A percentile compares a stretch with the other conserved stretches of the same genome.
These are phyloP conservation scores for Linnemannia schmuckeri DNA, from an alignment of 192 early-diverging fungal species.

Conservation along the genomic window DNA sequence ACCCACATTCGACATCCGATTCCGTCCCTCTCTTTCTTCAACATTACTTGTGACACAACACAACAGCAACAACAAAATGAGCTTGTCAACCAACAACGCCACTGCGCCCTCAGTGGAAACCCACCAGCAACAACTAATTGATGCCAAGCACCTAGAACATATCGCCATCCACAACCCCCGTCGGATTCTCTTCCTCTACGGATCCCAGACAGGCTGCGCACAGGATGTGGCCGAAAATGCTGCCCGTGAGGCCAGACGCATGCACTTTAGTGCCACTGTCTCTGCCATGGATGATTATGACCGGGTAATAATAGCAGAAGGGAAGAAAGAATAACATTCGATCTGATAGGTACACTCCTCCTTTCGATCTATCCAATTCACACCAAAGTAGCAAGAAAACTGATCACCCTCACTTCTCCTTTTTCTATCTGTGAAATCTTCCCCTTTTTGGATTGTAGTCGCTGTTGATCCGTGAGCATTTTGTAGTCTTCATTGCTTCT, in stretches of 20 bases:
- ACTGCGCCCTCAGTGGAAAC: background rate
- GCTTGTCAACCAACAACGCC: background rate
- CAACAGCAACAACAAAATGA: background rate
- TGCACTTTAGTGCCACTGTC: constrained; percentile 75
- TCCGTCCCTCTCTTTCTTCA: background rate
- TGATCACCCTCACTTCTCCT: background rate
- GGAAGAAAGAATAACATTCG: background rate
- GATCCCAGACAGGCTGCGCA: constrained; percentile 93
- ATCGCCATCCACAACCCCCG: constrained; percentile 48
- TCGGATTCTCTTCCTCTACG: constrained; percentile 85
- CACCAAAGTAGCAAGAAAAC: background rate
- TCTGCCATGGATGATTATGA: constrained; percentile 86
- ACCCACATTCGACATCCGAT: background rate
- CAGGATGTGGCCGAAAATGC: constrained; percentile 92
- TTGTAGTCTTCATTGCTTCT: constrained; percentile 89
- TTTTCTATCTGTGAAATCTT: background rate
- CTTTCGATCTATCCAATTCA: background rate
- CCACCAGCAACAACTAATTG: constrained; percentile 5
- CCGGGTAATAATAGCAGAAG: constrained; percentile 53
- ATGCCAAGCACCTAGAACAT: constrained; percentile 37
- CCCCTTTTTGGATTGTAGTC: constrained; percentile 51
- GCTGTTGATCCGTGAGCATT: constrained; percentile 67
- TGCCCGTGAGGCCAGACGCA: constrained; percentile 80
- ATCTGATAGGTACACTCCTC: background rate
- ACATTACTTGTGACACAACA: background rate